phyloP scores from a whole-genome alignment of 345 rosid species.

The Pistacia atlantica region DNA sequence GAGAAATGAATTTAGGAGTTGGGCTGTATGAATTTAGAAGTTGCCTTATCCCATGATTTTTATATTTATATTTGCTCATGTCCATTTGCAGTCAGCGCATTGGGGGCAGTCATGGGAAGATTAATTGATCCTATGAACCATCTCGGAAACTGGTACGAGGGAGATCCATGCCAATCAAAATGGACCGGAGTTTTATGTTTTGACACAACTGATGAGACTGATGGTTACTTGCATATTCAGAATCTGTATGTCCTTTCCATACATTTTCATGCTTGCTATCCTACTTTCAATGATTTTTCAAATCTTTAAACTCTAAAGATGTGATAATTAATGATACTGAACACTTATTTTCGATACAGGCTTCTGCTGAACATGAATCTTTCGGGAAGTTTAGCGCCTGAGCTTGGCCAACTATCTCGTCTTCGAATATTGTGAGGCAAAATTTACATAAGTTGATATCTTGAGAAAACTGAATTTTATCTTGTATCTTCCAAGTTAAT shows the following conservation, averaged over 20 bases:
- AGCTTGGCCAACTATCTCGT: slow-evolving; percentile 61
- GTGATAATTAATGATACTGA: not conserved
- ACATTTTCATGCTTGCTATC: not conserved
- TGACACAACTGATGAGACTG: slow-evolving; percentile 33
- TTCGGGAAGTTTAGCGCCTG: slow-evolving; percentile 77
- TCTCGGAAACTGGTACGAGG: slow-evolving; percentile 66
- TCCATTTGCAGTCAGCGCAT: slow-evolving; percentile 60
- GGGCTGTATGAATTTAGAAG: not conserved
- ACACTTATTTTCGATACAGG: slow-evolving; percentile 42
- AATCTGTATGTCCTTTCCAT: slow-evolving; percentile 61
- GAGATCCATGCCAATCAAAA: slow-evolving; percentile 81
- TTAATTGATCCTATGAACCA: slow-evolving; percentile 56
- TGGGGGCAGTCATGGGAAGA: slow-evolving; percentile 49
- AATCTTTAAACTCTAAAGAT: not conserved
- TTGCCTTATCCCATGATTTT: not conserved
- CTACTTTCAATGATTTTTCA: not conserved
- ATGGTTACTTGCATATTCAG: slow-evolving; percentile 64
- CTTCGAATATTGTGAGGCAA: slow-evolving; percentile 71
- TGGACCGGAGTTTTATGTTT: slow-evolving; percentile 81
- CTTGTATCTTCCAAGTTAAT: slow-evolving; percentile 4
- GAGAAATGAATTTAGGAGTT: not conserved
- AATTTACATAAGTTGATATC: not conserved
- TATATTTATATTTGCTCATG: slow-evolving; percentile 2
- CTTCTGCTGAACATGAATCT: slow-evolving; percentile 76
- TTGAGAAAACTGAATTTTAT: not conserved